Percentiles rank a stretch among this genome's conserved stretches.
Conservation (phyloP, 2,329 filamentous ascomycete species). For the Tolypocladium album region DNA sequence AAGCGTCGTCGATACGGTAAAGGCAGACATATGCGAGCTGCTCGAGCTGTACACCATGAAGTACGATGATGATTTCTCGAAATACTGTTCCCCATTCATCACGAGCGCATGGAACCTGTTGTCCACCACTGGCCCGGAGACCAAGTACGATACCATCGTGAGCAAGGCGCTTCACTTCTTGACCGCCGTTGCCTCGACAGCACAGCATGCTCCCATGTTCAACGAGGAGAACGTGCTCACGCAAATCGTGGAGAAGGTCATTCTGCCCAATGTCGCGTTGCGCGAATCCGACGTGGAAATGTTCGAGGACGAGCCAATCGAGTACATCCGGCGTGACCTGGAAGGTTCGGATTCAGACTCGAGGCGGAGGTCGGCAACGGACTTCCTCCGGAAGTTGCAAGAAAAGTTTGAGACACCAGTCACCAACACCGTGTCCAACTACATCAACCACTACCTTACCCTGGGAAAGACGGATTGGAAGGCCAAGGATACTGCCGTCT, state of each 20-base stretch:
- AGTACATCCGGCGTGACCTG: slow-evolving; percentile 90
- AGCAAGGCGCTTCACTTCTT: slow-evolving; percentile 93
- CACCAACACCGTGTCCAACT: slow-evolving; percentile 75
- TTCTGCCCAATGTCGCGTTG: slow-evolving; percentile 83
- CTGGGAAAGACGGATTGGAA: slow-evolving; percentile 84
- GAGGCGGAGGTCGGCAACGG: slow-evolving; percentile 79
- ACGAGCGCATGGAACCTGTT: slow-evolving; percentile 84
- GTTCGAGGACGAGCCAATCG: slow-evolving; percentile 97
- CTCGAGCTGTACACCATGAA: slow-evolving; percentile 88
- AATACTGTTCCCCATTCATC: slow-evolving; percentile 73
- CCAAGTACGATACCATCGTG: slow-evolving; percentile 88
- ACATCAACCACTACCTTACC: slow-evolving; percentile 77
- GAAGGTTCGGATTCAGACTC: slow-evolving; percentile 97
- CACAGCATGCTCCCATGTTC: slow-evolving; percentile 73
- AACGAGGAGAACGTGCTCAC: slow-evolving; percentile 69
- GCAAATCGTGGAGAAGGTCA: slow-evolving; percentile 91
- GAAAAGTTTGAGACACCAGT: slow-evolving; percentile 80
- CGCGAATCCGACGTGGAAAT: slow-evolving; percentile 90
- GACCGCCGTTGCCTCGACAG: slow-evolving; percentile 73
- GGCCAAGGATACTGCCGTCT: slow-evolving; percentile 95
- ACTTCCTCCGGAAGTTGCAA: slow-evolving; percentile 83
- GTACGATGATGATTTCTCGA: slow-evolving; percentile 87
- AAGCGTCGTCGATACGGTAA: slow-evolving; percentile 74
- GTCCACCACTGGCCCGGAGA: slow-evolving; percentile 75
- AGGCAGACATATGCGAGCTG: slow-evolving; percentile 86